Conservation (phyloP, 257 asterid genomes). For the Anisodus tanguticus region DNA sequence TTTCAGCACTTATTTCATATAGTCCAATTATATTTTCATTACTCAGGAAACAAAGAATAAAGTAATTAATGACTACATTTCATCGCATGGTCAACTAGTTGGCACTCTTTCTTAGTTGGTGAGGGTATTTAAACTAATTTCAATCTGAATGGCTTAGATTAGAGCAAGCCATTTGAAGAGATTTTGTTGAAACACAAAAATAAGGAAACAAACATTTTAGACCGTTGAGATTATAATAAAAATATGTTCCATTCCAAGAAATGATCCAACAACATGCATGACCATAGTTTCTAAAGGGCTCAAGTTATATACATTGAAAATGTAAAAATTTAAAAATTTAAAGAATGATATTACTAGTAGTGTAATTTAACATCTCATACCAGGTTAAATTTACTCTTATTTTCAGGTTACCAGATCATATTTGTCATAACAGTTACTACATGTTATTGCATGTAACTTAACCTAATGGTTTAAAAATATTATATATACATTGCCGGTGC, state of each 20-base stretch:
- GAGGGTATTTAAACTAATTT: too few relatives aligned
- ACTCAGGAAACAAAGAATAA: background rate
- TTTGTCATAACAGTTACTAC: background rate
- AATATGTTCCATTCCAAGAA: background rate
- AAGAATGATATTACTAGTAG: background rate
- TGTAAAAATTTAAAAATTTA: background rate
- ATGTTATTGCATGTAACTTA: background rate
- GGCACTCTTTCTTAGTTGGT: too few relatives aligned
- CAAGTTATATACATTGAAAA: background rate
- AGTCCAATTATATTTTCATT: background rate
- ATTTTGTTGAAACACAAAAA: background rate
- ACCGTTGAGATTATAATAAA: background rate
- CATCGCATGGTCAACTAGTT: too few relatives aligned
- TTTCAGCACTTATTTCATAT: slow-evolving; percentile 1
- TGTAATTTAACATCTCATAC: background rate
- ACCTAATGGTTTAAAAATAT: background rate
- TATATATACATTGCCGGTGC: too few relatives aligned
- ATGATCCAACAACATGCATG: background rate
- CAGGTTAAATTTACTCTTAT: background rate
- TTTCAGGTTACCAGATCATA: background rate
- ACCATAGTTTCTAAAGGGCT: background rate
- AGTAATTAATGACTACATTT: background rate
- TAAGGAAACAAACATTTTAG: background rate
- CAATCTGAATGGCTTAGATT: too few relatives aligned
- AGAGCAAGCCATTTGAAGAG: background rate